Conservation (phyloP, 805 yeast species). For the Candida chilensis region DNA sequence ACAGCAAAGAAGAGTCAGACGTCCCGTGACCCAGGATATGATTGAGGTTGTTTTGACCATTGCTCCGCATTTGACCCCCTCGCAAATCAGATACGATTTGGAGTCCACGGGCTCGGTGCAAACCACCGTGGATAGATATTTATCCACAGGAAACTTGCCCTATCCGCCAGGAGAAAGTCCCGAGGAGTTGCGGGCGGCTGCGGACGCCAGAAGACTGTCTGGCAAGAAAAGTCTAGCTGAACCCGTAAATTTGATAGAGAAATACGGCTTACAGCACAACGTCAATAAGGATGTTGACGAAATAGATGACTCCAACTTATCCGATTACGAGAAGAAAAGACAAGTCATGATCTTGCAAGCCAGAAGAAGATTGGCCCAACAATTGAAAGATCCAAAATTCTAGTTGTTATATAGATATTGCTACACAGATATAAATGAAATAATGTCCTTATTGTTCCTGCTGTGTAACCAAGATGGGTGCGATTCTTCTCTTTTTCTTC, state of each 20-base stretch:
- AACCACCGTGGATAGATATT: slow-evolving; percentile 62
- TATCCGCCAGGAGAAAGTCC: slow-evolving; percentile 32
- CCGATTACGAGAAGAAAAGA: slow-evolving; percentile 16
- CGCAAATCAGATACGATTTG: slow-evolving; percentile 67
- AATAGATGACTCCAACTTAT: slow-evolving; percentile 11
- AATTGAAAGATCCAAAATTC: slow-evolving; percentile 1
- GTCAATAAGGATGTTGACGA: slow-evolving; percentile 16
- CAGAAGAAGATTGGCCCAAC: slow-evolving; percentile 34
- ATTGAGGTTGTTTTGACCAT: slow-evolving; percentile 76
- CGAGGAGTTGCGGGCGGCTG: slow-evolving; percentile 9
- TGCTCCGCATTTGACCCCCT: slow-evolving; percentile 63
- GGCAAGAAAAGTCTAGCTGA: slow-evolving; percentile 13
- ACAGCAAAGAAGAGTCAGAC: slow-evolving; percentile 14
- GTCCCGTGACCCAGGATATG: slow-evolving; percentile 62
- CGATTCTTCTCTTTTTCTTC: slow-evolving; percentile 21
- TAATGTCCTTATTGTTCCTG: slow-evolving; percentile 1
- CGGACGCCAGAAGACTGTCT: slow-evolving; percentile 8
- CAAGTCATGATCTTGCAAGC: slow-evolving; percentile 32
- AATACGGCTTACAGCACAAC: slow-evolving; percentile 27
- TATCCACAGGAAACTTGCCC: slow-evolving; percentile 55
- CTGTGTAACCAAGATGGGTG: slow-evolving; percentile 17
- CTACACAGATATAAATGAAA: not conserved
- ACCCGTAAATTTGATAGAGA: slow-evolving; percentile 23
- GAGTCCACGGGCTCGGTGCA: slow-evolving; percentile 76
- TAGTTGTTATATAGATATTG: not conserved